Conservation (phyloP, 768 basidiomycete species). For the Termitomyces sp. region DNA sequence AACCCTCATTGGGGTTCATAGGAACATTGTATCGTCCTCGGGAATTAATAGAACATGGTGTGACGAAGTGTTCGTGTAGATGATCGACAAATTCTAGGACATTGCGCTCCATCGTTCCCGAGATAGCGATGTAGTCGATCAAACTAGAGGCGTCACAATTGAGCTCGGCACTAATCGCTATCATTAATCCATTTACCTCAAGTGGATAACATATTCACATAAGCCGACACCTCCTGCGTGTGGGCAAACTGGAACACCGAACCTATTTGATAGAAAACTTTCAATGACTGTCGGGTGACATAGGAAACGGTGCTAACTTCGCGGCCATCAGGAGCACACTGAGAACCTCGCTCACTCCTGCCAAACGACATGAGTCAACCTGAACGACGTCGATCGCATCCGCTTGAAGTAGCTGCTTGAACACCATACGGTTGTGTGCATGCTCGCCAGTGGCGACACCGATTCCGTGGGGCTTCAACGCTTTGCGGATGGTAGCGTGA, state of each 20-base stretch:
- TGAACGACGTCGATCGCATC: conserved; percentile 94
- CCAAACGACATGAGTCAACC: conserved; percentile 91
- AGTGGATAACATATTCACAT: conserved; percentile 88
- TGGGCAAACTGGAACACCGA: conserved; percentile 84
- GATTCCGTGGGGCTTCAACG: conserved; percentile 73
- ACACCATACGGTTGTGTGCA: conserved; percentile 92
- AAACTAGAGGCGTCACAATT: conserved; percentile 37
- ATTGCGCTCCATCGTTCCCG: conserved; percentile 90
- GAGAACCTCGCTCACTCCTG: conserved; percentile 92
- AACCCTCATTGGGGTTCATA: conserved; percentile 68
- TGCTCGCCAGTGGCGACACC: conserved; percentile 95
- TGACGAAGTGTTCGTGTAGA: conserved; percentile 90
- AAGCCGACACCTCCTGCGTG: conserved; percentile 94
- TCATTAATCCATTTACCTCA: conserved; percentile 42
- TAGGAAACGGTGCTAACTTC: conserved; percentile 42
- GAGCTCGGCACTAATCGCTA: neutral
- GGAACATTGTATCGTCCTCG: conserved; percentile 90
- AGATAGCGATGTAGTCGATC: conserved; percentile 92
- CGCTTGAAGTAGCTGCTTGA: conserved; percentile 89
- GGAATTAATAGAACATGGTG: conserved; percentile 83
- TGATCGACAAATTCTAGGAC: conserved; percentile 91
- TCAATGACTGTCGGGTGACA: neutral
- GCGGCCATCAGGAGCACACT: conserved; percentile 87
- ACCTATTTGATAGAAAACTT: conserved; percentile 34
- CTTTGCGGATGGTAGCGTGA: conserved; percentile 76